Percentiles rank a stretch among this genome's conserved stretches.
phyloP scores from a whole-genome alignment of 2,329 filamentous ascomycete genomes.

The Cryphonectria parasitica region DNA sequence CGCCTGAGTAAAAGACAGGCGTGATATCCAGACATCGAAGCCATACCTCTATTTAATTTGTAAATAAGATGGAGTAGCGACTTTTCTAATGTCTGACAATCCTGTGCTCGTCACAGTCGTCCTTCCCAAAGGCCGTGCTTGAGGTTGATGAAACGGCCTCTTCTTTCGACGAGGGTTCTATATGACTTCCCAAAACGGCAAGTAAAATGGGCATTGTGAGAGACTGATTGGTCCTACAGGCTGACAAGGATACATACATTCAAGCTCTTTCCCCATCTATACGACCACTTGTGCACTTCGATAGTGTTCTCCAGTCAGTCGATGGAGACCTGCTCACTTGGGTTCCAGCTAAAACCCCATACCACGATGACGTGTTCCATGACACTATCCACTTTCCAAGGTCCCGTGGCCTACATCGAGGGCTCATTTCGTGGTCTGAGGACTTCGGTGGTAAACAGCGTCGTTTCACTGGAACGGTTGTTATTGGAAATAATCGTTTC shows the following conservation, averaged over 20 bases:
- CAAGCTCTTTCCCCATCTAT: not conserved
- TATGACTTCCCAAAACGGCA: not conserved
- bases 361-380: not conserved
- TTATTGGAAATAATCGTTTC: too few relatives aligned
- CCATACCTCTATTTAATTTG: not conserved
- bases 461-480: too few relatives aligned
- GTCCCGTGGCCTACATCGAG: not conserved
- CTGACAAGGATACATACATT: not conserved
- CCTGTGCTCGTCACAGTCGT: too few relatives aligned
- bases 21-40: too few relatives aligned
- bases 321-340: not conserved
- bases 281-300: not conserved
- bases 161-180: not conserved
- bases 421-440: too few relatives aligned
- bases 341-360: too few relatives aligned
- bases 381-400: not conserved
- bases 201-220: not conserved
- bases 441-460: too few relatives aligned
- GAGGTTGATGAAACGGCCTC: not conserved
- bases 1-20: not conserved
- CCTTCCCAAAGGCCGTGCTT: not conserved
- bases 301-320: not conserved
- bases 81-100: not conserved
- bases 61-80: not conserved
- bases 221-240: not conserved